These are phyloP conservation scores for Macrotyloma uniflorum DNA, from an alignment of 306 rosid species.

Conservation along the genomic window DNA sequence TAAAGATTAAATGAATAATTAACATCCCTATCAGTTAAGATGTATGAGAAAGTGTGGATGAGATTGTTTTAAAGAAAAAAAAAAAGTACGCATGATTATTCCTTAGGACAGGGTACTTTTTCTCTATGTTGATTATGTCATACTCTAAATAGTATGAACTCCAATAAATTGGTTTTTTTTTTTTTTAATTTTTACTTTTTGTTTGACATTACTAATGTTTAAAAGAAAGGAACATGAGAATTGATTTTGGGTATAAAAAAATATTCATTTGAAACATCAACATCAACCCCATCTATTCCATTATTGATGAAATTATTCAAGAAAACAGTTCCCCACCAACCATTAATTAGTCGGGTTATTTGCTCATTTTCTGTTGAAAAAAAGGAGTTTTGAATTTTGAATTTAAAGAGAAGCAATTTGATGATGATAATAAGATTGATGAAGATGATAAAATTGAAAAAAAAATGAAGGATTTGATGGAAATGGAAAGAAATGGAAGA, in stretches of 20 bases:
- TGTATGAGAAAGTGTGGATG: neutral
- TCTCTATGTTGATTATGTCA: conserved; percentile 5
- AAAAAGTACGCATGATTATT: neutral
- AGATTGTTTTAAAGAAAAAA: neutral
- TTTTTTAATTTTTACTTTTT: neutral
- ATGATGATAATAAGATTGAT: no score
- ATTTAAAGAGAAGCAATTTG: no score
- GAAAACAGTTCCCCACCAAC: neutral
- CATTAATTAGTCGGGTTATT: neutral
- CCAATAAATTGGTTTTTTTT: neutral
- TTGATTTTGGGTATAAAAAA: neutral
- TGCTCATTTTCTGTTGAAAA: no score
- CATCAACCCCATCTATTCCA: neutral
- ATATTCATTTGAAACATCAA: conserved; percentile 14
- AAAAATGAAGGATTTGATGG: no score
- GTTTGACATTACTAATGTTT: neutral
- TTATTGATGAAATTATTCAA: neutral
- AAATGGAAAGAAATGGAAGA: no score
- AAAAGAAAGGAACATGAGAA: neutral
- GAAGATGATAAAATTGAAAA: no score
- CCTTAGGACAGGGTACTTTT: conserved; percentile 10
- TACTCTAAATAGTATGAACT: conserved; percentile 6
- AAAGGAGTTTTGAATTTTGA: no score
- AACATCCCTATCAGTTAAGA: neutral
- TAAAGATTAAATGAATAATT: neutral